A percentile compares a stretch with the other conserved stretches of the same genome.
These are phyloP conservation scores for Tricholoma sp. DNA, from an alignment of 768 basidiomycete genomes.

Conservation along the genomic window DNA sequence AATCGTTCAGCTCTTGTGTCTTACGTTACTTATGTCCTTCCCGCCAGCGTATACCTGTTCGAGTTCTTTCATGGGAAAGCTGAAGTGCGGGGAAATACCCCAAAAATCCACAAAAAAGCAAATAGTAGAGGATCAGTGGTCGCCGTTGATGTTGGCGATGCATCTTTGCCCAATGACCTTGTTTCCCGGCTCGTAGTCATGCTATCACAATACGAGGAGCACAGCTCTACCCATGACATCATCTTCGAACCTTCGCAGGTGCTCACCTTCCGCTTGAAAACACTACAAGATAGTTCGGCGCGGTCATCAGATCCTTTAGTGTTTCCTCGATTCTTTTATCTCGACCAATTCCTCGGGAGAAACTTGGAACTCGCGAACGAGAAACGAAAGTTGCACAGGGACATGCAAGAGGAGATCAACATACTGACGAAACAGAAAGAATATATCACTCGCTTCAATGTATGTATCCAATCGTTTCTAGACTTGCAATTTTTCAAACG, in stretches of 20 bases:
- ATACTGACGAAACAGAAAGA: conserved; percentile 41
- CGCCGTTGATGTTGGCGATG: conserved; percentile 41
- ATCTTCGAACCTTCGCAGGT: conserved; percentile 62
- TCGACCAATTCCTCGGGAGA: conserved; percentile 66
- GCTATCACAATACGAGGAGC: conserved; percentile 28
- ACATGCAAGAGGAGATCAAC: conserved; percentile 44
- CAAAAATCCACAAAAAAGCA: conserved; percentile 13
- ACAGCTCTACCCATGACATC: conserved; percentile 41
- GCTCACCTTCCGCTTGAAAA: conserved; percentile 48
- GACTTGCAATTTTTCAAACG: neutral
- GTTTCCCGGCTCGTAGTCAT: conserved; percentile 47
- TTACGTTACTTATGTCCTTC: conserved; percentile 2
- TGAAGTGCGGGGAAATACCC: conserved; percentile 23
- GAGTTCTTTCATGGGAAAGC: conserved; percentile 53
- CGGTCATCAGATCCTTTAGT: conserved; percentile 39
- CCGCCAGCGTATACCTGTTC: conserved; percentile 37
- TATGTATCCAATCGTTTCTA: conserved; percentile 26
- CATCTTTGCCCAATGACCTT: conserved; percentile 46
- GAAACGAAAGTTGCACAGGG: conserved; percentile 30
- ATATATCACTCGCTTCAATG: conserved; percentile 49
- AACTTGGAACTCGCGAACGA: conserved; percentile 44
- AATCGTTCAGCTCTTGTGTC: neutral
- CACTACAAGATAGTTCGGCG: conserved; percentile 10
- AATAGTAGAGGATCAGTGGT: conserved; percentile 43
- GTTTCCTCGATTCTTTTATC: conserved; percentile 62